These are phyloP conservation scores for Solanum ahanhuiri DNA, from an alignment of 257 asterid species.

Conservation along the genomic window DNA sequence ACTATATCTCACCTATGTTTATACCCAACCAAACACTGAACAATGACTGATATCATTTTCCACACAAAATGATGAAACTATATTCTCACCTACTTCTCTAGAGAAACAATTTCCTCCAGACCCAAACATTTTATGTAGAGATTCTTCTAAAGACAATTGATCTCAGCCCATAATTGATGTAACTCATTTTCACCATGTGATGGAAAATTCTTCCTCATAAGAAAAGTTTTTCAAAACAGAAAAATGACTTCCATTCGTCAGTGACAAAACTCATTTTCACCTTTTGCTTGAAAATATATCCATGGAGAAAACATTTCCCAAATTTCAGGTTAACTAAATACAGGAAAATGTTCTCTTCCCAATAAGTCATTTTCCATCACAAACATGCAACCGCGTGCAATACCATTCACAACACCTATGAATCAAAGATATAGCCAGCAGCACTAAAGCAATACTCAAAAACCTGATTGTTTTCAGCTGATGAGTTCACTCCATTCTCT, in stretches of 20 bases:
- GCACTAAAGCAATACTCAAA: not conserved
- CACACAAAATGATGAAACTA: not conserved
- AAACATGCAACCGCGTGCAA: not conserved
- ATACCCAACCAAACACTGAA: not conserved
- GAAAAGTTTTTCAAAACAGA: not conserved
- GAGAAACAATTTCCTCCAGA: not conserved
- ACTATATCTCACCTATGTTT: not conserved
- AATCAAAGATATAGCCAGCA: not conserved
- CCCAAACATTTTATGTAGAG: not conserved
- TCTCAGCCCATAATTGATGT: not conserved
- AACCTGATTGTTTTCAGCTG: constrained; percentile 11
- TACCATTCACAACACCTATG: not conserved
- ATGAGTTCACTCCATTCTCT: constrained; percentile 34
- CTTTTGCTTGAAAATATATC: not conserved
- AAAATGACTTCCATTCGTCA: not conserved
- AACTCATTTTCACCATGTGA: not conserved
- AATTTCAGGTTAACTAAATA: not conserved
- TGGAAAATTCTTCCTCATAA: not conserved
- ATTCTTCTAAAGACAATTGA: not conserved
- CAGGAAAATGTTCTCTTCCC: not conserved
- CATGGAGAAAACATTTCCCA: not conserved
- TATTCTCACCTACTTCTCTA: not conserved
- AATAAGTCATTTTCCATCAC: not conserved
- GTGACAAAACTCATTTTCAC: not conserved
- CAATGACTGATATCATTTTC: not conserved